Evolutionary conservation across 2,329 filamentous ascomycete species (phyloP).

Genomic region (Coleophoma eucalyptorum): DNA sequence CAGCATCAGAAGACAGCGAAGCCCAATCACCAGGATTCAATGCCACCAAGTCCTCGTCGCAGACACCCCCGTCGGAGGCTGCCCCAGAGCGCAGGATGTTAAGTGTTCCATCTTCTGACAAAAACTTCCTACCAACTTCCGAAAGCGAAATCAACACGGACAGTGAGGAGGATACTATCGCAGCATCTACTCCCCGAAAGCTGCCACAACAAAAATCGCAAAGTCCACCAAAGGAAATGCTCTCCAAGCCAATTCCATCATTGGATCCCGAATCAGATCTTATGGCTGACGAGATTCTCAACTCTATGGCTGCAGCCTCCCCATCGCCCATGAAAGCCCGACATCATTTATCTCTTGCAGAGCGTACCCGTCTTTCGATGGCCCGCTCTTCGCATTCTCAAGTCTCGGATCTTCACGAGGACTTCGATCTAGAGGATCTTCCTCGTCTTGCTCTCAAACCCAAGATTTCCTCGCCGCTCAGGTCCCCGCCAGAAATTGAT

Average conservation of each 20-base stretch:
- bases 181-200: background rate
- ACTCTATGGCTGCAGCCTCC: conserved; percentile 49
- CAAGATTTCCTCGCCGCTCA: conserved; percentile 6
- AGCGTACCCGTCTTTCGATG: conserved; percentile 82
- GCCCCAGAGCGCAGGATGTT: background rate
- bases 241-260: conserved; percentile 1
- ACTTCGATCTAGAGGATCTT: conserved; percentile 24
- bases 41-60: conserved; percentile 15
- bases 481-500: conserved; percentile 11
- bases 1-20: conserved; percentile 15
- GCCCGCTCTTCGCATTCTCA: conserved; percentile 47
- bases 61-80: conserved; percentile 14
- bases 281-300: conserved; percentile 53
- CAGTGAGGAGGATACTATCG: background rate
- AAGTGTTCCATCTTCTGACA: background rate
- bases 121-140: background rate
- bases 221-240: conserved; percentile 5
- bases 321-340: conserved; percentile 54
- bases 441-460: conserved; percentile 18
- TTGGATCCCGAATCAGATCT: conserved; percentile 28
- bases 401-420: conserved; percentile 24
- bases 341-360: conserved; percentile 62
- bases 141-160: background rate
- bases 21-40: conserved; percentile 9
- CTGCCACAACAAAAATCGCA: background rate